A percentile compares a stretch with the other conserved stretches of the same genome.
phyloP scores from a whole-genome alignment of 2,329 filamentous ascomycete genomes.

The Paradendryphiella salina region DNA sequence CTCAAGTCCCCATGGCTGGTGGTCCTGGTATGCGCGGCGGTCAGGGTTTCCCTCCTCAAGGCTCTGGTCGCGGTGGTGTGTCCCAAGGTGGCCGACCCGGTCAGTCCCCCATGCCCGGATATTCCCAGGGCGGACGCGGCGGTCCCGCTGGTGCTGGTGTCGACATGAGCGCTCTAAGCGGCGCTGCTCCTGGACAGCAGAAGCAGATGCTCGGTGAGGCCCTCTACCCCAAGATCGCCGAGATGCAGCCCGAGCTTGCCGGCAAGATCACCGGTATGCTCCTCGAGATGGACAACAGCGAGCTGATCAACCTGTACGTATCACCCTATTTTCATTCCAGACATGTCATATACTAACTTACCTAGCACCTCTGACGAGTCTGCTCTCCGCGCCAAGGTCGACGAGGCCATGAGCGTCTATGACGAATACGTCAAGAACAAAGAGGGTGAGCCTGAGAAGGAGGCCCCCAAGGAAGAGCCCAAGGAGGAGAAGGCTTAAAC shows the following conservation, averaged over 20 bases:
- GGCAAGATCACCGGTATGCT: conserved; percentile 99
- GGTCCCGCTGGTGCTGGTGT: conserved; percentile 45
- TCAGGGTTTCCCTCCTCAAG: conserved; percentile 46
- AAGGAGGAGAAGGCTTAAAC: conserved; percentile 54
- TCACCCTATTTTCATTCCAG: neutral
- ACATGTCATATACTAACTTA: conserved; percentile 33
- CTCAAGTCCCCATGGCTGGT: conserved; percentile 66
- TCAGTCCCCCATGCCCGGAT: conserved; percentile 37
- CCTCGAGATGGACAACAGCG: conserved; percentile 96
- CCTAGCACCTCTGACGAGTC: conserved; percentile 82
- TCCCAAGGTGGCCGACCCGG: conserved; percentile 40
- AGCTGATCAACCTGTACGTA: conserved; percentile 93
- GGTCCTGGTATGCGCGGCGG: conserved; percentile 50
- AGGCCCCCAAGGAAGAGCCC: conserved; percentile 48
- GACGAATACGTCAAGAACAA: conserved; percentile 98
- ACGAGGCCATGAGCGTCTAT: conserved; percentile 95
- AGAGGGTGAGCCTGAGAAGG: conserved; percentile 47
- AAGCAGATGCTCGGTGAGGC: conserved; percentile 99
- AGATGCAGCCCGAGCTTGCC: conserved; percentile 90
- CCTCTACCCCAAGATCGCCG: conserved; percentile 97
- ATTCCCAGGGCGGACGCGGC: conserved; percentile 40
- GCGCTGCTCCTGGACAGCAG: conserved; percentile 71
- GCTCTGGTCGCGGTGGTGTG: conserved; percentile 42
- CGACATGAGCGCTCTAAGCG: conserved; percentile 56
- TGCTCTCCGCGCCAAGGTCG: conserved; percentile 91